phyloP scores from a whole-genome alignment of 371 early-diverging fungal genomes.

The Mortierella sp. region DNA sequence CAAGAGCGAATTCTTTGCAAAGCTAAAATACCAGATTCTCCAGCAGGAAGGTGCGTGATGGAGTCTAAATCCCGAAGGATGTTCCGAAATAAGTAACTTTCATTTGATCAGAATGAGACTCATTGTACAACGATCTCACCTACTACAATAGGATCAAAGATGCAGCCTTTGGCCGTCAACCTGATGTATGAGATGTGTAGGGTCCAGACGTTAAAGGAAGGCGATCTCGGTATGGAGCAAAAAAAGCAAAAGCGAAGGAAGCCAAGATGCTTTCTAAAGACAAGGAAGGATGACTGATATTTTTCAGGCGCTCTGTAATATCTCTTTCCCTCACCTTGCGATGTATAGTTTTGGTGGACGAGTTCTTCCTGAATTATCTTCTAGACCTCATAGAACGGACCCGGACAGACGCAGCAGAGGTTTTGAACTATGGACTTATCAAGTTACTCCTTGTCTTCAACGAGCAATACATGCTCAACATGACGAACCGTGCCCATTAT shows the following conservation, averaged over 20 bases:
- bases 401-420: slow-evolving; percentile 73
- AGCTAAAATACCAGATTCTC: slow-evolving; percentile 61
- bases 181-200: slow-evolving; percentile 82
- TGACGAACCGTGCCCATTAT: slow-evolving; percentile 48
- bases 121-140: neutral
- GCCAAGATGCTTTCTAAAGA: too few species aligned
- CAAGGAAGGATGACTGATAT: too few species aligned
- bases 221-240: slow-evolving; percentile 67
- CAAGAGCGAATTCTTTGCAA: slow-evolving; percentile 61
- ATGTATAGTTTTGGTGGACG: slow-evolving; percentile 57
- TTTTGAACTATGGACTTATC: slow-evolving; percentile 78
- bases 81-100: too few species aligned
- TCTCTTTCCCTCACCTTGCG: neutral
- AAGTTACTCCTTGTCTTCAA: slow-evolving; percentile 75
- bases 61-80: too few species aligned
- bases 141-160: slow-evolving; percentile 18
- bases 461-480: slow-evolving; percentile 74
- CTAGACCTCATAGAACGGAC: slow-evolving; percentile 79
- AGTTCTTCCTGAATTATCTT: slow-evolving; percentile 61
- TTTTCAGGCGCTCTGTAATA: neutral
- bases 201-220: slow-evolving; percentile 68
- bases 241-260: neutral
- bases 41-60: slow-evolving; percentile 50
- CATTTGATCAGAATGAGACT: neutral
- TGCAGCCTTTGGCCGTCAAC: slow-evolving; percentile 66